Evolutionary conservation across 2,329 filamentous ascomycete genomes (phyloP), one percentile per base, ranked within the genome.

Genomic region (Stachybotrys chartarum): DNA sequence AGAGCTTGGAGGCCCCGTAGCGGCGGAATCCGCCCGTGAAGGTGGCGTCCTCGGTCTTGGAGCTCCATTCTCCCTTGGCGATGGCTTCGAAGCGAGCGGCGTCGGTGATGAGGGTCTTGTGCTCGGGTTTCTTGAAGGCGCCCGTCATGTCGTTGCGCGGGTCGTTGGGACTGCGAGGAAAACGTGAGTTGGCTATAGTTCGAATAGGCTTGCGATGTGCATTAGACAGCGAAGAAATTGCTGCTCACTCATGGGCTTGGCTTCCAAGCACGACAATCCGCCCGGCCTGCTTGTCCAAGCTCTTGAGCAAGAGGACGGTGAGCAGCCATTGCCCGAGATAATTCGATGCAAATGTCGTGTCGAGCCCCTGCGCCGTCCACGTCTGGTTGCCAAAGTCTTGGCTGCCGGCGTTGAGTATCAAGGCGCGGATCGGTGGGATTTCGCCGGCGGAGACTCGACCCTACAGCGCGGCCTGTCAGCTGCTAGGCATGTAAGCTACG

Each of bases 1-100:
- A 74, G 7, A 74, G 64, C 56, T 73, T 75, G 42, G 67, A 64
- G n/a, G 70, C 72, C 8, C 70, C 72, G 52, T 75, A 74, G 31
- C 72, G 66, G 18, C 70, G 64, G 54, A 60, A 66, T 10, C 70
- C 71, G 35, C 62, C 57, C 6, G 61, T 55, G 16, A 54, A 59
- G 61, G 62, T 63, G 14, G 63, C 63, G 48, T 64, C 57, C 8
- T 56, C 54, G 0, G 59, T 57, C 1, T 63, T 48, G 5, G 64
- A 62, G 56, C 68, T 70, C 68, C 70, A 72, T 44, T 55, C 62
- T 3, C 70, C 69, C 55, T 65, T 67, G 54, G 70, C 68, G 2
- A 72, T 64, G 11, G 60, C 60, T 16, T 68, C 66, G 16, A 42
- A 24, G 12, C 32, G 24, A 4, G 11, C 50, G 16, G 45, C 18